Conservation (phyloP, 371 early-diverging fungal genomes). For the Edhazardia aedis region DNA sequence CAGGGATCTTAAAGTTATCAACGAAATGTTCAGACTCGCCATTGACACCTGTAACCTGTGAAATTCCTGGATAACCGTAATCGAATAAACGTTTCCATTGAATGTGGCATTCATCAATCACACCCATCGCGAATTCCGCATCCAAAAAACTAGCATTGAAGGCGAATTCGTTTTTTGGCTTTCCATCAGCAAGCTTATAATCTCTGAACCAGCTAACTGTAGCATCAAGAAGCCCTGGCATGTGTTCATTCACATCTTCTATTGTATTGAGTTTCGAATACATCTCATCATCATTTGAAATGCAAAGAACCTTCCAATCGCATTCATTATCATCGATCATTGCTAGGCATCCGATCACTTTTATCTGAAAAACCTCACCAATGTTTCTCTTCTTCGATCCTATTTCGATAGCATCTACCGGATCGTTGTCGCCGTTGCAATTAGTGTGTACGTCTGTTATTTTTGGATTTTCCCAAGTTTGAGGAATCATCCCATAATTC, state of each 20-base stretch:
- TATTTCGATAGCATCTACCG: conserved; percentile 86
- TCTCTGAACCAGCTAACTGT: conserved; percentile 91
- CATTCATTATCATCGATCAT: conserved; percentile 67
- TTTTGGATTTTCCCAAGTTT: conserved; percentile 93
- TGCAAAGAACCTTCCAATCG: conserved; percentile 92
- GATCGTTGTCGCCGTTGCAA: conserved; percentile 81
- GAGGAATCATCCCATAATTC: conserved; percentile 95
- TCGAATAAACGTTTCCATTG: too few relatives aligned
- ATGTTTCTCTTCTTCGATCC: conserved; percentile 61
- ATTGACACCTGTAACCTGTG: too few relatives aligned
- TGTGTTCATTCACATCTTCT: conserved; percentile 73
- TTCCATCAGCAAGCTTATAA: conserved; percentile 96
- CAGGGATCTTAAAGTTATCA: too few relatives aligned
- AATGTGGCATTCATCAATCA: conserved; percentile 72
- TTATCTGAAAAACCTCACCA: conserved; percentile 91
- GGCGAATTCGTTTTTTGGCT: conserved; percentile 87
- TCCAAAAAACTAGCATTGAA: conserved; percentile 68
- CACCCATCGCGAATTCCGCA: conserved; percentile 59
- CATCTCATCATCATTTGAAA: conserved; percentile 73
- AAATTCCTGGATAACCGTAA: too few relatives aligned
- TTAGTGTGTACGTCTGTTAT: conserved; percentile 60
- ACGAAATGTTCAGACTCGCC: too few relatives aligned
- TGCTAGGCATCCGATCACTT: conserved; percentile 82
- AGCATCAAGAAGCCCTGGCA: conserved; percentile 73
- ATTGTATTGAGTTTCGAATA: conserved; percentile 74